Percentiles rank a stretch among this genome's conserved stretches.
Conservation (phyloP, 768 basidiomycete genomes). For the Leccinum longicurvipes region DNA sequence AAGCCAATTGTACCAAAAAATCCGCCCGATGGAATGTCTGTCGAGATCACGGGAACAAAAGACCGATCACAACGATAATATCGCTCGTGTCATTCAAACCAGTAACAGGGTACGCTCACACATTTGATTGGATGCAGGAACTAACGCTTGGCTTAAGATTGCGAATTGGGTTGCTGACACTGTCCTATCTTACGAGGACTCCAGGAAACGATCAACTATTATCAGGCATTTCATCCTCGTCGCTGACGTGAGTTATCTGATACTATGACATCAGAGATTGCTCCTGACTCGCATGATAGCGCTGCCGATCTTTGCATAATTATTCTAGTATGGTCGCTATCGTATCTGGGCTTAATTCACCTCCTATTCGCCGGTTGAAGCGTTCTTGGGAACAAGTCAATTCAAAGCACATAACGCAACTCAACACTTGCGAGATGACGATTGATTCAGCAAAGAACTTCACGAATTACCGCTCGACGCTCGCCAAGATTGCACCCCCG, state of each 20-base stretch:
- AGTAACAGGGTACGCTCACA: conserved; percentile 67
- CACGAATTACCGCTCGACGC: conserved; percentile 80
- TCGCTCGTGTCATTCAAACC: conserved; percentile 81
- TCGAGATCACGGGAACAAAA: conserved; percentile 77
- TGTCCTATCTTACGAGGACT: conserved; percentile 78
- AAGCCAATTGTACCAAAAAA: conserved; percentile 79
- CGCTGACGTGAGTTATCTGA: conserved; percentile 69
- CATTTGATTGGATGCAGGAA: background rate
- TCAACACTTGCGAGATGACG: conserved; percentile 80
- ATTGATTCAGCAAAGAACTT: conserved; percentile 95
- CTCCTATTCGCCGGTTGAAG: conserved; percentile 88
- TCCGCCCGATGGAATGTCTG: conserved; percentile 87
- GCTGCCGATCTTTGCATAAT: conserved; percentile 85
- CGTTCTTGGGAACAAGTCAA: conserved; percentile 91
- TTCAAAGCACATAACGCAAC: conserved; percentile 66
- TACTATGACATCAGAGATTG: background rate
- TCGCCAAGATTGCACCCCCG: conserved; percentile 82
- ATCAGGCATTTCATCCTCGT: conserved; percentile 90
- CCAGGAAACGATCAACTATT: conserved; percentile 71
- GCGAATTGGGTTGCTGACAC: conserved; percentile 91
- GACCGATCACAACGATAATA: conserved; percentile 74
- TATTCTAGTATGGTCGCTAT: conserved; percentile 98
- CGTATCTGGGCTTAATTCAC: conserved; percentile 89
- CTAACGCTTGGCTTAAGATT: conserved; percentile 49
- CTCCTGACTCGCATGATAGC: conserved; percentile 44